Percentiles rank a stretch among this genome's conserved stretches.
These are phyloP conservation scores for Citrullus mucosospermus DNA, from an alignment of 306 rosid genomes.

Conservation along the genomic window DNA sequence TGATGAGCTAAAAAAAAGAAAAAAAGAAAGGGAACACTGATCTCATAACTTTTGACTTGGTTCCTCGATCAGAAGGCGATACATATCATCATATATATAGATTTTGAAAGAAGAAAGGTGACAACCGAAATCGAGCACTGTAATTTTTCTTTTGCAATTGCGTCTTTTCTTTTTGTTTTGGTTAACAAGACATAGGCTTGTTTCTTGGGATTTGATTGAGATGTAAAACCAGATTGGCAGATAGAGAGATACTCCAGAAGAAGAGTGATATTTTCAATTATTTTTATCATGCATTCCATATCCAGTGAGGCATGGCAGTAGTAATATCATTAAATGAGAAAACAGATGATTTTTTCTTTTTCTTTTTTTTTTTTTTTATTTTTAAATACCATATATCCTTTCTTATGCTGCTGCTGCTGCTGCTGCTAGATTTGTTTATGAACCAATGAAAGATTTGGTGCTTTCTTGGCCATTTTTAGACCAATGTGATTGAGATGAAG, in stretches of 20 bases:
- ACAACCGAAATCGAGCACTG: conserved; percentile 52
- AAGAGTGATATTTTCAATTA: conserved; percentile 46
- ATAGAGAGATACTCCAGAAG: conserved; percentile 32
- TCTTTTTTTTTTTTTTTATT: too few species aligned
- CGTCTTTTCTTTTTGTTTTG: conserved; percentile 3
- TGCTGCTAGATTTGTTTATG: not conserved
- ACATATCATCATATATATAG: conserved; percentile 46
- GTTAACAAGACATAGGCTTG: conserved; percentile 37
- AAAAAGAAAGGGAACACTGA: conserved; percentile 30
- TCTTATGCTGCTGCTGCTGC: not conserved
- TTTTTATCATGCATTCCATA: conserved; percentile 37
- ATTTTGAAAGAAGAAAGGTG: conserved; percentile 26
- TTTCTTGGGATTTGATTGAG: conserved; percentile 67
- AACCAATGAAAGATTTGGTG: not conserved
- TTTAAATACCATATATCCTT: not conserved
- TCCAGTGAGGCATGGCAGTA: conserved; percentile 26
- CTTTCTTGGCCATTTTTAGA: not conserved
- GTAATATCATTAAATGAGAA: conserved; percentile 20
- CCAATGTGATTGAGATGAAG: not conserved
- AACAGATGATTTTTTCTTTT: conserved; percentile 23
- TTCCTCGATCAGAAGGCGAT: conserved; percentile 42
- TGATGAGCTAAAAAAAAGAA: conserved; percentile 26
- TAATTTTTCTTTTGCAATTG: conserved; percentile 22
- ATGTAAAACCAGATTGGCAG: conserved; percentile 73
- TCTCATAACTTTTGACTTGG: conserved; percentile 59